Percentiles rank a stretch among this genome's conserved stretches.
These are phyloP conservation scores for Myxozyma melibiosi DNA, from an alignment of 805 yeast genomes.

Conservation along the genomic window DNA sequence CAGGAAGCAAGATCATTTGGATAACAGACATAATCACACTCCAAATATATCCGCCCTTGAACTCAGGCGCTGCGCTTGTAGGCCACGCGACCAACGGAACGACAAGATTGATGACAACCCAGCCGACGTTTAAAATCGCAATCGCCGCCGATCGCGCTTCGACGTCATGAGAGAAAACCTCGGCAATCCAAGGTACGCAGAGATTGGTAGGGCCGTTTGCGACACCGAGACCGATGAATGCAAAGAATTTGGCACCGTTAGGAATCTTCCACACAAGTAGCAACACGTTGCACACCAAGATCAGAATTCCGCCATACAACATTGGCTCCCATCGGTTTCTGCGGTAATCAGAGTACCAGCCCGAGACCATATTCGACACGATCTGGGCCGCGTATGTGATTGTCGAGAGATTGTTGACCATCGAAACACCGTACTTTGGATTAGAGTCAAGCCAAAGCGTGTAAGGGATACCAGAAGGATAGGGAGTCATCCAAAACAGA, in stretches of 20 bases:
- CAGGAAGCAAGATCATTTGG: conserved; percentile 13
- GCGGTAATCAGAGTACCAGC: conserved; percentile 49
- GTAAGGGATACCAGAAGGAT: conserved; percentile 24
- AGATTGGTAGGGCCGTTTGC: conserved; percentile 32
- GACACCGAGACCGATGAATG: conserved; percentile 42
- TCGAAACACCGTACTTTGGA: conserved; percentile 5
- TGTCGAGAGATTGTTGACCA: conserved; percentile 53
- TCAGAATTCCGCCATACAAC: conserved; percentile 16
- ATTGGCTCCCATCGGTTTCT: conserved; percentile 25
- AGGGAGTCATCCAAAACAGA: conserved; percentile 28
- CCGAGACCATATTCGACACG: conserved; percentile 40
- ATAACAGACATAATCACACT: conserved; percentile 12
- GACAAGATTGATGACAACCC: conserved; percentile 27
- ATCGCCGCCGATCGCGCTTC: conserved; percentile 28
- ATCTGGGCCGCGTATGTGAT: conserved; percentile 63
- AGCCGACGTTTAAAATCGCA: conserved; percentile 29
- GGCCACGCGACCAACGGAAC: conserved; percentile 31
- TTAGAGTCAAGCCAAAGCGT: conserved; percentile 20
- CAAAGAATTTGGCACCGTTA: conserved; percentile 62
- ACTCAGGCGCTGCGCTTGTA: conserved; percentile 10
- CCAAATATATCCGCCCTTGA: conserved; percentile 21
- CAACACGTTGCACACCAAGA: conserved; percentile 44
- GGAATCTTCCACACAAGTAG: conserved; percentile 59
- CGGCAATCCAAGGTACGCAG: conserved; percentile 31
- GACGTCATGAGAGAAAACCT: conserved; percentile 21